Evolutionary conservation across 2,329 filamentous ascomycete species (phyloP).

Genomic region (Ascochyta clinopodiicola): DNA sequence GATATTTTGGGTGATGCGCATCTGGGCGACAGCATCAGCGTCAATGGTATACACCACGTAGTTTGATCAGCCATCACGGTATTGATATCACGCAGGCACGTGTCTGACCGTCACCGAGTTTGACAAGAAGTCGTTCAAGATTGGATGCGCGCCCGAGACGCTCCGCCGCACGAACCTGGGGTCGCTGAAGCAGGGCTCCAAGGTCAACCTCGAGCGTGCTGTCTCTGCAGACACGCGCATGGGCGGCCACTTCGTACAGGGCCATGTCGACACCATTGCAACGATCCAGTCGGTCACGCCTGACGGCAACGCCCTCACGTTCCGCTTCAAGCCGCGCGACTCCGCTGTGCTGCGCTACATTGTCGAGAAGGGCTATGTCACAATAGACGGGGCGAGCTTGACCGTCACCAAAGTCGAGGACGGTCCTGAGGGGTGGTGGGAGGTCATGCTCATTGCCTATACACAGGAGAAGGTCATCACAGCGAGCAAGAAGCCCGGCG

Average conservation of each 20-base stretch:
- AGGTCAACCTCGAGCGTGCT: conserved; percentile 92
- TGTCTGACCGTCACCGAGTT: conserved; percentile 91
- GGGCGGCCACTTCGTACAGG: conserved; percentile 98
- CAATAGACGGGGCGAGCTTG: conserved; percentile 91
- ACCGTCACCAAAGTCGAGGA: conserved; percentile 90
- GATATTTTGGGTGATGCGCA: conserved; percentile 83
- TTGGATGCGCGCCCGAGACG: conserved; percentile 94
- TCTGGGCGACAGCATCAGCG: conserved; percentile 89
- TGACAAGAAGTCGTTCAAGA: conserved; percentile 72
- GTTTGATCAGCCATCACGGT: not conserved
- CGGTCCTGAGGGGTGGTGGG: conserved; percentile 78
- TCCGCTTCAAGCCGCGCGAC: conserved; percentile 78
- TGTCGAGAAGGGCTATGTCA: conserved; percentile 95
- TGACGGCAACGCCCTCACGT: conserved; percentile 89
- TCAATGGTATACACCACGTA: conserved; percentile 73
- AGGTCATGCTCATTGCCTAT: conserved; percentile 97
- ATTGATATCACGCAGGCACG: conserved; percentile 58
- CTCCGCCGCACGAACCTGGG: conserved; percentile 96
- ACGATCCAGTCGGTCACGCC: conserved; percentile 73
- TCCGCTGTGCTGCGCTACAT: conserved; percentile 79
- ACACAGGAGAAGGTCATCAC: conserved; percentile 92
- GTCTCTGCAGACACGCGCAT: conserved; percentile 91
- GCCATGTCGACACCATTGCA: conserved; percentile 92
- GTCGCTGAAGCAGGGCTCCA: conserved; percentile 66
- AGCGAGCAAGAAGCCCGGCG: conserved; percentile 77